A percentile compares a stretch with the other conserved stretches of the same genome.
These are phyloP conservation scores for Inosperma sp. DNA, from an alignment of 768 basidiomycete genomes.

Conservation along the genomic window DNA sequence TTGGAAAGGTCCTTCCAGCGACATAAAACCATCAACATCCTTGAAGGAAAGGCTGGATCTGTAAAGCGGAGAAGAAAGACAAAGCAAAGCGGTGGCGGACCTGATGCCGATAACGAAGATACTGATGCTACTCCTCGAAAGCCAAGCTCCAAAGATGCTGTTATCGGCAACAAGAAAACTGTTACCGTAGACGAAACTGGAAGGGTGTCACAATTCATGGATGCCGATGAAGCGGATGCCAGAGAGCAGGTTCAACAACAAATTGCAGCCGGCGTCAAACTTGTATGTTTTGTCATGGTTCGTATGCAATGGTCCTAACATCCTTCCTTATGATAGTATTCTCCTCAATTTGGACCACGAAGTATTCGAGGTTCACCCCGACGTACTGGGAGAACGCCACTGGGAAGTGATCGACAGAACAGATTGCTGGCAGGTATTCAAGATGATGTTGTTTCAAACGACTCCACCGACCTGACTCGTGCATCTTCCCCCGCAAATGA, in stretches of 20 bases:
- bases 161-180: constrained; percentile 27
- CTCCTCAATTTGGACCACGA: constrained; percentile 56
- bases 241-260: constrained; percentile 87
- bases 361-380: constrained; percentile 69
- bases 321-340: constrained; percentile 44
- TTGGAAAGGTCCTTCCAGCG: constrained; percentile 82
- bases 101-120: constrained; percentile 43
- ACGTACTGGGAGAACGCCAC: constrained; percentile 44
- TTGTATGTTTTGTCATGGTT: constrained; percentile 42
- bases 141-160: constrained; percentile 38
- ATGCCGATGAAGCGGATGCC: constrained; percentile 79
- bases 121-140: constrained; percentile 56
- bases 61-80: constrained; percentile 29
- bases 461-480: constrained; percentile 41
- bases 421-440: constrained; percentile 40
- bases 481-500: constrained; percentile 46
- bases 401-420: constrained; percentile 37
- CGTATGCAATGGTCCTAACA: constrained; percentile 2
- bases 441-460: constrained; percentile 37
- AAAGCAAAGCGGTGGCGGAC: constrained; percentile 13
- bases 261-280: constrained; percentile 65
- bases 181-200: constrained; percentile 39
- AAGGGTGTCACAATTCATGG: constrained; percentile 80
- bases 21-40: constrained; percentile 74
- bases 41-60: constrained; percentile 63